phyloP scores from a whole-genome alignment of 768 basidiomycete genomes.

The Amanita rubescens region DNA sequence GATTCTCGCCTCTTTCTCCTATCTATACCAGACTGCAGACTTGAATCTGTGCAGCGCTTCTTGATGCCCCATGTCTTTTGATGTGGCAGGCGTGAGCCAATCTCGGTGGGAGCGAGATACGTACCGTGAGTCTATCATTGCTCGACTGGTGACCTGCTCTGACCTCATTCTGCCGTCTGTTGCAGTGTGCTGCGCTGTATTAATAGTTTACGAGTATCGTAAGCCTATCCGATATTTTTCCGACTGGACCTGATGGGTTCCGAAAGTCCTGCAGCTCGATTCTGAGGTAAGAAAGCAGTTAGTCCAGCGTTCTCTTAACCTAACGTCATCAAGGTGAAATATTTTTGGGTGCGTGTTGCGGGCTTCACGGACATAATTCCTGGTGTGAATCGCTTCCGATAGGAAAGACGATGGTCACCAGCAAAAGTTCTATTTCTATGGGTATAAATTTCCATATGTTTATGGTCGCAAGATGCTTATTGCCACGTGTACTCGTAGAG shows the following conservation, averaged over 20 bases:
- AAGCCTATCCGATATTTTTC: conserved; percentile 1
- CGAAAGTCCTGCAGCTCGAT: conserved; percentile 17
- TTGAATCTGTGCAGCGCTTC: too few species aligned
- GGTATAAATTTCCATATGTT: conserved; percentile 13
- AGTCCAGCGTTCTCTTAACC: not conserved
- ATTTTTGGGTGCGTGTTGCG: conserved; percentile 19
- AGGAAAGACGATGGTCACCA: conserved; percentile 26
- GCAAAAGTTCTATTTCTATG: conserved; percentile 29
- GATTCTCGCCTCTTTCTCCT: too few species aligned
- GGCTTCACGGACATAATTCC: not conserved
- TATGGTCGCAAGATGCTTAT: not conserved
- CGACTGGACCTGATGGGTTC: not conserved
- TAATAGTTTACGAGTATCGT: conserved; percentile 21
- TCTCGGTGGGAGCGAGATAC: conserved; percentile 8
- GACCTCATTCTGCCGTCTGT: not conserved
- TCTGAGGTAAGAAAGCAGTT: conserved; percentile 13
- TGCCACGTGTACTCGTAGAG: conserved; percentile 14
- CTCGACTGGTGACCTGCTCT: not conserved
- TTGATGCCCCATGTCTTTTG: not conserved
- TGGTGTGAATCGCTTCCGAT: not conserved
- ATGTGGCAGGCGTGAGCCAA: conserved; percentile 1
- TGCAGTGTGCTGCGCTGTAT: conserved; percentile 17
- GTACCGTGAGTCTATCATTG: conserved; percentile 3
- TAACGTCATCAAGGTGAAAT: conserved; percentile 17
- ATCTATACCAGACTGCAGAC: too few species aligned